Base-by-base conservation (phyloP, 1,284 basidiomycete species). In the Apiotrichum sp. region DNA sequence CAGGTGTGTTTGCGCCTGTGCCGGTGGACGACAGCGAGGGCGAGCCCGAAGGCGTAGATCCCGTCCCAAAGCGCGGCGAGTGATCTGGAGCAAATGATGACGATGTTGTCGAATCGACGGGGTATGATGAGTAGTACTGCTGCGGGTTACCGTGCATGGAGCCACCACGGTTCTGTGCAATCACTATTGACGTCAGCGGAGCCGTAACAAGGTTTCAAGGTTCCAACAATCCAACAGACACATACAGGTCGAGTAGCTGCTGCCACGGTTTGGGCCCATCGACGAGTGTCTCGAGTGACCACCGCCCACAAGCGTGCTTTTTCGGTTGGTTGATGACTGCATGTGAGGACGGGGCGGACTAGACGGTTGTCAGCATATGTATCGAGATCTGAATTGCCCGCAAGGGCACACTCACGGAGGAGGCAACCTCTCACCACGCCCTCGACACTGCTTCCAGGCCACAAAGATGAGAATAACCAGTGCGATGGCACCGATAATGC, bases 221-320 rank as follows among this genome's bases (percentile, higher is more conserved):
- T 39, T 39, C 14, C 14, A 8, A 41, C 22, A 22, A 22, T 22
- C 22, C 22, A 22, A 22, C 22, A 22, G 22, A 22, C 22, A 50
- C 71, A 58, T 43, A 72, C 71, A 52, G 5, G 66, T 66, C 1
- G 71, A 70, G 50, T 64, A 68, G 5, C 69, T 70, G 45, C 65
- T 66, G 0, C 56, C 61, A 11, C 65, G 59, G 40, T 61, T 47
- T 1, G 54, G 34, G 10, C 14, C 49, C 62, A 49, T 16, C 16
- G 56, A 42, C 39, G 50, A 53, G 16, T 54, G 58, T 22, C 65
- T 61, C 32, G 56, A 48, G 8, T 56, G 49, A 16, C 3, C 8
- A 51, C 46, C 51, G 47, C 47, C 22, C 22, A 22, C 46, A 36
- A 38, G 13, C 36, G 36, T 13, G 36, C 36, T 38, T 8, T 38